phyloP scores from a whole-genome alignment of 2,329 filamentous ascomycete genomes.

The Pseudogymnoascus sp. region DNA sequence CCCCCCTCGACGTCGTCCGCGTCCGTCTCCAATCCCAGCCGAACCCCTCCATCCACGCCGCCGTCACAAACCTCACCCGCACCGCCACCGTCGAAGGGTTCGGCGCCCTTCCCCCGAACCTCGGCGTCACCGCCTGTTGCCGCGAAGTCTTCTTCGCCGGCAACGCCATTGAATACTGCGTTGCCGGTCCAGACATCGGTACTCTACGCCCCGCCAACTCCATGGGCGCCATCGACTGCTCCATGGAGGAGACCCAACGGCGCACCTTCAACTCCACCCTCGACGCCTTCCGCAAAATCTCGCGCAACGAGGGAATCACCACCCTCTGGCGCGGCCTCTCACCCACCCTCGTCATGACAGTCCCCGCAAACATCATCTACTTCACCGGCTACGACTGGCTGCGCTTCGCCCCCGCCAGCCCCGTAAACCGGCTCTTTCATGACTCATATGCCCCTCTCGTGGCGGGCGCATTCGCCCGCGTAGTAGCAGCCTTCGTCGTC shows the following conservation, averaged over 20 bases:
- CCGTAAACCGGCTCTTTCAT: slow-evolving; percentile 53
- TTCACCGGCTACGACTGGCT: slow-evolving; percentile 98
- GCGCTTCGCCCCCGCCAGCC: slow-evolving; percentile 64
- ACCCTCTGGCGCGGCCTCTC: slow-evolving; percentile 90
- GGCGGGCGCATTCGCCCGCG: slow-evolving; percentile 69
- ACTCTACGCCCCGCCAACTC: slow-evolving; percentile 31
- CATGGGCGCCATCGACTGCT: slow-evolving; percentile 57
- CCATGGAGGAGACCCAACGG: slow-evolving; percentile 77
- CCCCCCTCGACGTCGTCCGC: slow-evolving; percentile 91
- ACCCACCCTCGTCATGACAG: slow-evolving; percentile 88
- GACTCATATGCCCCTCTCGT: slow-evolving; percentile 72
- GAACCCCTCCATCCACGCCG: slow-evolving; percentile 41
- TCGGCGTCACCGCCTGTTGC: slow-evolving; percentile 91
- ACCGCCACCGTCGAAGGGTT: slow-evolving; percentile 47
- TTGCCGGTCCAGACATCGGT: slow-evolving; percentile 26
- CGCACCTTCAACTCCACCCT: slow-evolving; percentile 83
- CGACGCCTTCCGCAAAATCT: slow-evolving; percentile 89
- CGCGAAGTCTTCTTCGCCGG: slow-evolving; percentile 95
- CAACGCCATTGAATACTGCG: slow-evolving; percentile 63
- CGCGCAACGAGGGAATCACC: slow-evolving; percentile 77
- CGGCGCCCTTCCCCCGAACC: slow-evolving; percentile 66
- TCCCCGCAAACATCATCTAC: slow-evolving; percentile 96
- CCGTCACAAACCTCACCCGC: slow-evolving; percentile 44
- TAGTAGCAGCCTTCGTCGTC: slow-evolving; percentile 74
- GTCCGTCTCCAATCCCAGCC: slow-evolving; percentile 87